Percentiles rank a stretch among this genome's conserved stretches.
Evolutionary conservation across 176 grass and related monocot species (phyloP).

Genomic region (Rhynchospora breviuscula): DNA sequence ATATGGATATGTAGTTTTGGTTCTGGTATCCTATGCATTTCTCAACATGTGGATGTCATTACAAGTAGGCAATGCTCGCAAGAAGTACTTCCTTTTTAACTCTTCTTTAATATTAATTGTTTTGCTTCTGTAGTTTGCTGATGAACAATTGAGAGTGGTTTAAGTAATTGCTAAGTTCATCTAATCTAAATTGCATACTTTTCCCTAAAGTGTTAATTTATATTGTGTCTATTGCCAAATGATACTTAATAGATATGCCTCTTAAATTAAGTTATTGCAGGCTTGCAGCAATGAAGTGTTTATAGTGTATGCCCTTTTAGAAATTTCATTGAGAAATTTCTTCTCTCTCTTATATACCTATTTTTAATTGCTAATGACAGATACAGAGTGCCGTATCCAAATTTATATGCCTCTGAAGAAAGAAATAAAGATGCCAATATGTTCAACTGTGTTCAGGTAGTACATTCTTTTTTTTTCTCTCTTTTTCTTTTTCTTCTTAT

Average conservation of each 20-base stretch:
- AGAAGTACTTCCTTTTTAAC: constrained; percentile 34
- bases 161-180: not conserved
- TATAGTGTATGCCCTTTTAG: not conserved
- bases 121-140: not conserved
- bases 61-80: constrained; percentile 71
- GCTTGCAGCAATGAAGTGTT: too few relatives aligned
- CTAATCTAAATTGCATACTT: not conserved
- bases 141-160: not conserved
- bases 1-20: constrained; percentile 74
- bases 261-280: too few relatives aligned
- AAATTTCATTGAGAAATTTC: not conserved
- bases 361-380: not conserved
- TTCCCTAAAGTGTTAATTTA: not conserved
- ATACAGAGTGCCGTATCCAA: constrained; percentile 82
- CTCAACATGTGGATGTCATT: constrained; percentile 92
- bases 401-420: constrained; percentile 57
- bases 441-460: constrained; percentile 91
- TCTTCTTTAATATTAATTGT: not conserved
- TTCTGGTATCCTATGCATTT: constrained; percentile 58
- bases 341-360: not conserved
- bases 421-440: constrained; percentile 86
- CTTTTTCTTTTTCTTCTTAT: too few relatives aligned
- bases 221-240: too few relatives aligned
- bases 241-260: too few relatives aligned
- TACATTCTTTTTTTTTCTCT: not conserved